Evolutionary conservation across 495 filamentous ascomycete genomes (phyloP).

Genomic region (Neurospora discreta): DNA sequence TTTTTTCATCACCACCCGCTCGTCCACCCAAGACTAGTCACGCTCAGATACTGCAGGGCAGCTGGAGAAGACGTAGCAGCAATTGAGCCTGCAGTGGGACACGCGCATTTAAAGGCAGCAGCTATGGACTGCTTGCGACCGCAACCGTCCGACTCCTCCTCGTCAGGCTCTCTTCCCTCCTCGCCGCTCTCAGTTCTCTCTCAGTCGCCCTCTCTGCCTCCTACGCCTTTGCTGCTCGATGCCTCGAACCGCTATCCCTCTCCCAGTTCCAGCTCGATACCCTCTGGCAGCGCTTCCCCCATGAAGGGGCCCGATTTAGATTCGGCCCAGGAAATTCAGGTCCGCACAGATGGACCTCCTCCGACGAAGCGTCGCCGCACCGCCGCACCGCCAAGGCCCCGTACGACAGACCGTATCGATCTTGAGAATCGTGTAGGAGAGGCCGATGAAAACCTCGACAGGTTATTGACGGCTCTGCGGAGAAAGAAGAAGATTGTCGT

Average conservation of each 20-base stretch:
- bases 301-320: conserved; percentile 24
- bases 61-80: neutral
- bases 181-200: conserved; percentile 39
- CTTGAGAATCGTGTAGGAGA: conserved; percentile 42
- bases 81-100: neutral
- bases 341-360: conserved; percentile 49
- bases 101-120: neutral
- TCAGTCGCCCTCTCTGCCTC: conserved; percentile 43
- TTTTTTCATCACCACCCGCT: neutral
- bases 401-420: conserved; percentile 68
- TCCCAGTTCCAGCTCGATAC: conserved; percentile 22
- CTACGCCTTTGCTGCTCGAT: conserved; percentile 34
- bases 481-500: conserved; percentile 93
- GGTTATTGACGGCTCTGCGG: conserved; percentile 63
- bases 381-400: conserved; percentile 51
- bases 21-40: neutral
- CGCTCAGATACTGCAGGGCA: neutral
- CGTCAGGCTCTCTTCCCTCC: conserved; percentile 28
- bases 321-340: conserved; percentile 28
- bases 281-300: conserved; percentile 33
- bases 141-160: conserved; percentile 18
- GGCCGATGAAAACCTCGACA: conserved; percentile 43
- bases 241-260: conserved; percentile 29
- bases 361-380: conserved; percentile 66
- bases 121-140: conserved; percentile 17